Conservation (phyloP, 2,329 filamentous ascomycete species). For the Phialophora verrucosa region DNA sequence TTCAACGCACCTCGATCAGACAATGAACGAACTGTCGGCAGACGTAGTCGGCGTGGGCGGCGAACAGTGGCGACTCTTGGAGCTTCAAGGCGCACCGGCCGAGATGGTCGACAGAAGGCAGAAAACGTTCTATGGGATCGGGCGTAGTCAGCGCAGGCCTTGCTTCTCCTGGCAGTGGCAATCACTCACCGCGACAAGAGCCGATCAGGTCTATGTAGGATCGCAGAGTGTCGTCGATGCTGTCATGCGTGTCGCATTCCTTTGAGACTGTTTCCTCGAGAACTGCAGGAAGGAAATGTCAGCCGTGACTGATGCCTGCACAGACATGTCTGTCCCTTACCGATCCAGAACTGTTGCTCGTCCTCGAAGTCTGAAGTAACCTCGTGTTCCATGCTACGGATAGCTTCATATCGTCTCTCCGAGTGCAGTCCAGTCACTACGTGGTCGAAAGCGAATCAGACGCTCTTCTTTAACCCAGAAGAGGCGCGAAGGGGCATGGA, state of each 20-base stretch:
- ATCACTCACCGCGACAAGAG: constrained; percentile 65
- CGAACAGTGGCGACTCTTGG: constrained; percentile 75
- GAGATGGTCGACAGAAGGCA: constrained; percentile 78
- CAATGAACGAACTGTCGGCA: constrained; percentile 92
- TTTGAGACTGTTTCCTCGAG: constrained; percentile 69
- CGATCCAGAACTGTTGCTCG: constrained; percentile 88
- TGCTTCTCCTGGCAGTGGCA: constrained; percentile 16
- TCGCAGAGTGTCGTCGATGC: constrained; percentile 84
- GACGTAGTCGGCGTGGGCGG: constrained; percentile 79
- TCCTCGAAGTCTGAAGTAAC: constrained; percentile 70
- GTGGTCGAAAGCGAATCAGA: constrained; percentile 14
- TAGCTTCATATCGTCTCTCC: constrained; percentile 48
- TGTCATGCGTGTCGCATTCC: constrained; percentile 65
- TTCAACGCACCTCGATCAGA: constrained; percentile 66
- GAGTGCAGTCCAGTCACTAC: constrained; percentile 18
- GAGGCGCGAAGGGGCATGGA: constrained; percentile 15
- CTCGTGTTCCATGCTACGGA: constrained; percentile 67
- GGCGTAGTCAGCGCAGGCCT: constrained; percentile 10
- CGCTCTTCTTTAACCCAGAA: constrained; percentile 24
- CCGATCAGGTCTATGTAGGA: constrained; percentile 81
- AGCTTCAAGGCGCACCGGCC: constrained; percentile 80
- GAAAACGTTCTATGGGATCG: constrained; percentile 34
- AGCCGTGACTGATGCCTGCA: background rate
- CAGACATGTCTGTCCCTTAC: constrained; percentile 57
- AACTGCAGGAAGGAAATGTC: constrained; percentile 54